Evolutionary conservation across 306 rosid species (phyloP), one percentile per base, ranked within the genome.

Genomic region (Malus orientalis): DNA sequence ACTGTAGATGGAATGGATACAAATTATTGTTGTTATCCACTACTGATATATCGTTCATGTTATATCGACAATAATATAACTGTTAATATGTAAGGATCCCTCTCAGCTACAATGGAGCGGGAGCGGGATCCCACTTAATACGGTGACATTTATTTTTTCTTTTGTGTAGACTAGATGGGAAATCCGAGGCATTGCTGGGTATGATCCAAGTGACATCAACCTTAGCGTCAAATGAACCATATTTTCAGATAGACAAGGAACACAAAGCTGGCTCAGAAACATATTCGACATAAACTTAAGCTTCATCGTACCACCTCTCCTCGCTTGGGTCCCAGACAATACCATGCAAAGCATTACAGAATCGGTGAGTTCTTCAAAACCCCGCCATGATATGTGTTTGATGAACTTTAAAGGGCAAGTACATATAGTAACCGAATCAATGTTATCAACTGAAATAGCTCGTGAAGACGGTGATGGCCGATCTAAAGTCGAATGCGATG

Each of bases 191-290:
- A 62, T 78, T 6, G 57, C 73, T 33, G 62, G 20, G 23, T n/a
- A 42, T 19, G 49, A 27, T 25, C 25, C 81, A 23, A 2, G 30
- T 7, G 15, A 76, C 49, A 11, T 81, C 1, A 5, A 11, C 11
- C 44, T 82, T 22, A 74, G 65, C 42, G 44, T 77, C 45, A 83
- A 8, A 73, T 82, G 88, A 66, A 42, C 67, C 32, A 4, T 85
- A 55, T 79, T 78, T 67, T 85, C 84, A 12, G 86, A 87, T 60
- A 87, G 89, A 73, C 78, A 18, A 20, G 83, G 84, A 66, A 62
- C 33, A 38, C n/a, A 23, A 73, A 79, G 86, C 65, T 74, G 77
- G 82, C 85, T 86, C 23, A 83, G 69, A 71, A 74, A 73, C 69
- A 65, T 71, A 44, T 67, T 69, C 12, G 85, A 79, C 70, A 73